Percentiles rank a stretch among this genome's conserved stretches.
Conservation (phyloP, 768 basidiomycete genomes). For the Psilocybe azurescens region DNA sequence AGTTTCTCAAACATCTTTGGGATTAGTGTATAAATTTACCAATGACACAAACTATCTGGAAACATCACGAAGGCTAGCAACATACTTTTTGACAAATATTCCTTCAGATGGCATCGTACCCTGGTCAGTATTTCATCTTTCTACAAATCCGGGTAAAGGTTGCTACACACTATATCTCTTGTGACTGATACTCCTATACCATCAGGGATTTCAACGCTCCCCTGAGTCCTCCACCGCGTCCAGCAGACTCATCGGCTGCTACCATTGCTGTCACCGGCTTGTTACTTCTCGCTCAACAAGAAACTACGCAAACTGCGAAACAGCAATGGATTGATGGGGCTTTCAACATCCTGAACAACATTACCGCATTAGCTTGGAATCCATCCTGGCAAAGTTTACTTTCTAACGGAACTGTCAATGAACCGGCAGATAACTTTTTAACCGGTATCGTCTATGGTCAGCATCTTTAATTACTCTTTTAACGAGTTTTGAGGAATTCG, state of each 20-base stretch:
- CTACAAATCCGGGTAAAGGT: neutral
- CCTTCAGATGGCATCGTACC: slow-evolving; percentile 70
- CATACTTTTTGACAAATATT: slow-evolving; percentile 63
- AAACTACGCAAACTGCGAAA: slow-evolving; percentile 36
- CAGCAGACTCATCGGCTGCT: slow-evolving; percentile 75
- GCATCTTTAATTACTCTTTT: slow-evolving; percentile 16
- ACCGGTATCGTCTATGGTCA: slow-evolving; percentile 63
- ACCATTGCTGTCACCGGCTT: slow-evolving; percentile 66
- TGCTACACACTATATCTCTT: neutral
- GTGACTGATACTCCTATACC: slow-evolving; percentile 5
- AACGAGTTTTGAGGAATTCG: neutral
- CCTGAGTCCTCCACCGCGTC: slow-evolving; percentile 50
- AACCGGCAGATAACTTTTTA: slow-evolving; percentile 56
- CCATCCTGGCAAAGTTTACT: slow-evolving; percentile 68
- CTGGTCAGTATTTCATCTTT: slow-evolving; percentile 47
- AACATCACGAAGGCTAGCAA: slow-evolving; percentile 64
- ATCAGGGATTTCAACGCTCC: slow-evolving; percentile 79
- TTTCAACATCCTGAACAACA: slow-evolving; percentile 53
- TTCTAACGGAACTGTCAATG: slow-evolving; percentile 70
- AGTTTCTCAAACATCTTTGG: neutral
- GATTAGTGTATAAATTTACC: slow-evolving; percentile 64
- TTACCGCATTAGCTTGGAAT: slow-evolving; percentile 59
- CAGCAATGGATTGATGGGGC: slow-evolving; percentile 54
- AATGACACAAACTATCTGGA: slow-evolving; percentile 53
- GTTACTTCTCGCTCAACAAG: slow-evolving; percentile 55